These are phyloP conservation scores for Eucalyptus polybractea DNA, from an alignment of 345 rosid species.

Conservation along the genomic window DNA sequence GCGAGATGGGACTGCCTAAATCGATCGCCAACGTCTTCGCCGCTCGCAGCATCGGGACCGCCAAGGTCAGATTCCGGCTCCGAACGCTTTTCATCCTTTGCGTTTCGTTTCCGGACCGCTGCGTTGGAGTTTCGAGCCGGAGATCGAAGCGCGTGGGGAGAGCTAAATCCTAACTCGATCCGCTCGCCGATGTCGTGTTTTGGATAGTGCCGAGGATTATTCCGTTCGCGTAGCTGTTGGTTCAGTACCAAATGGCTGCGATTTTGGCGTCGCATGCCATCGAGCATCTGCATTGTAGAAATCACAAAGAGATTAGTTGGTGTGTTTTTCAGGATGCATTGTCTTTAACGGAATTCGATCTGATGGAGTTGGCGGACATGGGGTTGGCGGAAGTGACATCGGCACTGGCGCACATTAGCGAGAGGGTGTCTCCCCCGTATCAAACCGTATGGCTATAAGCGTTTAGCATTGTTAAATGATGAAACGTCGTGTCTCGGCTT, in stretches of 20 bases:
- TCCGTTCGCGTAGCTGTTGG: not conserved
- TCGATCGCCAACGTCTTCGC: slow-evolving; percentile 50
- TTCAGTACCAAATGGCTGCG: not conserved
- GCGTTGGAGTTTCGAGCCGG: not conserved
- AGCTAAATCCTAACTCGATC: not conserved
- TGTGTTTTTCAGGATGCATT: slow-evolving; percentile 40
- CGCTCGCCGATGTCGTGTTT: not conserved
- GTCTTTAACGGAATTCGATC: slow-evolving; percentile 59
- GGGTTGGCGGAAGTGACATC: slow-evolving; percentile 38
- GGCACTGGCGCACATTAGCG: slow-evolving; percentile 47
- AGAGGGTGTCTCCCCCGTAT: slow-evolving; percentile 43
- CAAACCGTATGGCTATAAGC: slow-evolving; percentile 26
- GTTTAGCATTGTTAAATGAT: not conserved
- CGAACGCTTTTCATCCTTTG: not conserved
- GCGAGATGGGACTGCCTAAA: slow-evolving; percentile 45
- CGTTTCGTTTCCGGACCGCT: not conserved
- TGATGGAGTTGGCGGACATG: slow-evolving; percentile 61
- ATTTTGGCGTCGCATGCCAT: not conserved
- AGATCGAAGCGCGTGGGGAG: not conserved
- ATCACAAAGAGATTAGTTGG: not conserved
- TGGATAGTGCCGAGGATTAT: not conserved
- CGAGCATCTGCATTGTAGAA: too few species aligned
- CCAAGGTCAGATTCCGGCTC: slow-evolving; percentile 25
- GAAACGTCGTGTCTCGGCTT: not conserved
- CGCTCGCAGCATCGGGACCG: slow-evolving; percentile 61